These are phyloP conservation scores for Liriodendron chinense DNA, from an alignment of 164 flowering plant genomes.

Conservation along the genomic window DNA sequence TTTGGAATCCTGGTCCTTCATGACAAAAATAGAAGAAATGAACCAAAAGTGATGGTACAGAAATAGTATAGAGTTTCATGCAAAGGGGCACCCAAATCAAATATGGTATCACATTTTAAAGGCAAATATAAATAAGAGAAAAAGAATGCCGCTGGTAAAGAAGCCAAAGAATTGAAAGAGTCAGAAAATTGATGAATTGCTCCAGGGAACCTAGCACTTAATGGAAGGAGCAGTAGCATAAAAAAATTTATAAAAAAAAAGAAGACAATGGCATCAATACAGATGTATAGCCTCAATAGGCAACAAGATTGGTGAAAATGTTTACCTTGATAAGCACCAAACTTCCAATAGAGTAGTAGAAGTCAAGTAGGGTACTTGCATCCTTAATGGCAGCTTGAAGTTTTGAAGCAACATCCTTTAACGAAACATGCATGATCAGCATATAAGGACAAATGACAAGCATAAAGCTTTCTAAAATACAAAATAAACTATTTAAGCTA, in stretches of 20 bases:
- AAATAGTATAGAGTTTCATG: neutral
- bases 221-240: neutral
- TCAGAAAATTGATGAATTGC: neutral
- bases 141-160: neutral
- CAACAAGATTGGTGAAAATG: neutral
- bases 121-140: neutral
- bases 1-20: conserved; percentile 58
- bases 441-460: neutral
- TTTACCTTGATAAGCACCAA: conserved; percentile 77
- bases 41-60: neutral
- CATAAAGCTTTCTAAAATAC: neutral
- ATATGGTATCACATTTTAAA: neutral
- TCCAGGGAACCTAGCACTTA: neutral
- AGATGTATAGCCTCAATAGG: neutral
- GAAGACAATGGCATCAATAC: neutral
- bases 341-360: conserved; percentile 65
- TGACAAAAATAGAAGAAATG: neutral
- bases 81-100: neutral
- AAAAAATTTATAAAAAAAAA: neutral
- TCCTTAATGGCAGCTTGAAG: conserved; percentile 48
- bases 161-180: neutral
- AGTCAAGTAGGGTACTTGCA: conserved; percentile 76
- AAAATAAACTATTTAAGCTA: neutral
- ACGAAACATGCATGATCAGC: conserved; percentile 5
- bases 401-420: conserved; percentile 53